Evolutionary conservation across 1,284 basidiomycete genomes (phyloP).

Genomic region (Pterula multifida): DNA sequence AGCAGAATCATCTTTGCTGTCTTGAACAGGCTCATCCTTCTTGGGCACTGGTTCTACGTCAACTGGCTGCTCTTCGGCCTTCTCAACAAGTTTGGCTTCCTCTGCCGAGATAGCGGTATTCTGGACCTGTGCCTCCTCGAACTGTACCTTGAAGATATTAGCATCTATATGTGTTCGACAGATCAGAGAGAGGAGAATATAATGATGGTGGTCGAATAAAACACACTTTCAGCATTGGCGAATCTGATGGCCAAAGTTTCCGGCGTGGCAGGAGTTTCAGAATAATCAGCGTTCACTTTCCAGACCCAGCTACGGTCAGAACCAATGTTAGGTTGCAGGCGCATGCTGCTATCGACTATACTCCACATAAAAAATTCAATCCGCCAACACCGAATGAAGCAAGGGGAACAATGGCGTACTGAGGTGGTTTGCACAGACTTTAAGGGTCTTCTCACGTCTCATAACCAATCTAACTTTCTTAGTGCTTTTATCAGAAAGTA

Average conservation of each 20-base stretch:
- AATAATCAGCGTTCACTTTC: slow-evolving; percentile 93
- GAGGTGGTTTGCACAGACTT: slow-evolving; percentile 98
- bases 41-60: slow-evolving; percentile 13
- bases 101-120: slow-evolving; percentile 31
- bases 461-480: slow-evolving; percentile 95
- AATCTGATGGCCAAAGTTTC: slow-evolving; percentile 98
- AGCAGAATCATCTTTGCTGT: slow-evolving; percentile 16
- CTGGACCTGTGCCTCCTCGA: slow-evolving; percentile 71
- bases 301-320: slow-evolving; percentile 99
- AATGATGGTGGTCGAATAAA: slow-evolving; percentile 9
- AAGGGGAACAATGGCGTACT: slow-evolving; percentile 45
- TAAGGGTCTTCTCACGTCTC: slow-evolving; percentile 99
- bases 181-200: slow-evolving; percentile 2
- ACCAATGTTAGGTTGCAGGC: slow-evolving; percentile 94
- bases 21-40: slow-evolving; percentile 17
- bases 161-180: slow-evolving; percentile 48
- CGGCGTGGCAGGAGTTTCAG: slow-evolving; percentile 78
- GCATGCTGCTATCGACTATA: slow-evolving; percentile 84
- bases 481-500: slow-evolving; percentile 80
- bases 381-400: not conserved
- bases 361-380: slow-evolving; percentile 7
- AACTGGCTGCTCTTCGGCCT: slow-evolving; percentile 11
- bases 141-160: slow-evolving; percentile 75
- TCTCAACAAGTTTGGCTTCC: slow-evolving; percentile 16
- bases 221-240: slow-evolving; percentile 91